phyloP scores from a whole-genome alignment of 768 basidiomycete species.

The Scleroderma bovista region DNA sequence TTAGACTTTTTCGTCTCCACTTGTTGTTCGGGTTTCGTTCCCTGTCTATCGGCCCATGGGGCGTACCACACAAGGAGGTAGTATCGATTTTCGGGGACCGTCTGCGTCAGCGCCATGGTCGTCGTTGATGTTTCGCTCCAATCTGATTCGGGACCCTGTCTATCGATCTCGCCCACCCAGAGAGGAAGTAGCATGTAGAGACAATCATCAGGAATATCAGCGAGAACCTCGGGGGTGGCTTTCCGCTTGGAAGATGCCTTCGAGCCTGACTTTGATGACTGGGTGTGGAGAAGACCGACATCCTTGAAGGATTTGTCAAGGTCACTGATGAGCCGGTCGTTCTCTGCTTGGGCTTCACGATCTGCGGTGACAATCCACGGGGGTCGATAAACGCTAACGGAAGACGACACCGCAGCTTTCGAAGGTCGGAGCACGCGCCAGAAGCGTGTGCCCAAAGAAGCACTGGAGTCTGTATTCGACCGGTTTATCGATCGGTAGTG shows the following conservation, averaged over 20 bases:
- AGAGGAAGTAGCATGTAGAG: slow-evolving; percentile 81
- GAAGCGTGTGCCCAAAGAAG: slow-evolving; percentile 17
- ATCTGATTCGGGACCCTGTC: slow-evolving; percentile 25
- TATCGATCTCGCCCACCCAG: slow-evolving; percentile 75
- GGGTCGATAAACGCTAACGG: slow-evolving; percentile 32
- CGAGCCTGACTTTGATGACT: slow-evolving; percentile 28
- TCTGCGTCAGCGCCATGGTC: slow-evolving; percentile 30
- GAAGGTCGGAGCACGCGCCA: slow-evolving; percentile 15
- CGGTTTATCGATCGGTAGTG: slow-evolving; percentile 32
- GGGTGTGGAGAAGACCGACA: slow-evolving; percentile 68
- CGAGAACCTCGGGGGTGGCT: slow-evolving; percentile 41
- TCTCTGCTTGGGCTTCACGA: slow-evolving; percentile 61
- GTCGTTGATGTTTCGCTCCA: slow-evolving; percentile 10
- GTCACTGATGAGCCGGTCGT: slow-evolving; percentile 61
- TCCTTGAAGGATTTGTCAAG: slow-evolving; percentile 75
- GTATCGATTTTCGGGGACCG: slow-evolving; percentile 46
- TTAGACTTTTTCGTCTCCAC: slow-evolving; percentile 26
- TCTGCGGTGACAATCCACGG: slow-evolving; percentile 66
- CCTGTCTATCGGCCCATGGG: slow-evolving; percentile 35
- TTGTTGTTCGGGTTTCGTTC: slow-evolving; percentile 18
- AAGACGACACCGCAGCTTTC: slow-evolving; percentile 19
- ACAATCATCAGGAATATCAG: slow-evolving; percentile 59
- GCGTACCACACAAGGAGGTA: slow-evolving; percentile 83
- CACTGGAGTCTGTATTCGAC: slow-evolving; percentile 14
- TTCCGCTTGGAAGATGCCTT: slow-evolving; percentile 15